Evolutionary conservation across 2,329 filamentous ascomycete genomes (phyloP).

Genomic region (Claviceps purpurea): DNA sequence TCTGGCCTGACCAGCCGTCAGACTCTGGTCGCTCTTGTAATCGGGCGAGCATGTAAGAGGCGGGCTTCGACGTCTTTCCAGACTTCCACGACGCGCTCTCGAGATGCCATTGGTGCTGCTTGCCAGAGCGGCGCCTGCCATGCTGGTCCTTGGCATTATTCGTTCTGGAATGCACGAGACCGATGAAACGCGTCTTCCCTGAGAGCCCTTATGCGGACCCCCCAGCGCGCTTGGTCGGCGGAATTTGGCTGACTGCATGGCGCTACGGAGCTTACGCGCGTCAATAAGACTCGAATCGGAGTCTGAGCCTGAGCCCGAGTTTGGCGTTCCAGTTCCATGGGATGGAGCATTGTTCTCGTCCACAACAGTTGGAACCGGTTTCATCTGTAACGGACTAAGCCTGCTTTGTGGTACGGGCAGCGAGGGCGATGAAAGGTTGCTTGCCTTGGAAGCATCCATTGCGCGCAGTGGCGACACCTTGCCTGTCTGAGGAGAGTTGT

Average conservation of each 20-base stretch:
- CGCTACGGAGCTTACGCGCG: slow-evolving; percentile 39
- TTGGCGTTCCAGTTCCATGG: slow-evolving; percentile 15
- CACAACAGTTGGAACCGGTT: slow-evolving; percentile 21
- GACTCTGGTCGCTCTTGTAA: slow-evolving; percentile 21
- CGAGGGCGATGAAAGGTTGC: slow-evolving; percentile 34
- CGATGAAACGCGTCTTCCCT: slow-evolving; percentile 32
- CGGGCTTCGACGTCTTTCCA: slow-evolving; percentile 37
- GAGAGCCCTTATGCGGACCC: slow-evolving; percentile 19
- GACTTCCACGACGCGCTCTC: slow-evolving; percentile 35
- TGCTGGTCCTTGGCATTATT: slow-evolving; percentile 17
- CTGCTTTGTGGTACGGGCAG: slow-evolving; percentile 13
- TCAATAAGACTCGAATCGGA: slow-evolving; percentile 39
- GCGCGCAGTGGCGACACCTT: slow-evolving; percentile 34
- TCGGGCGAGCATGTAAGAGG: slow-evolving; percentile 40
- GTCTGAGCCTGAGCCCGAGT: slow-evolving; percentile 29
- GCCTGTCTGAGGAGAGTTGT: slow-evolving; percentile 20
- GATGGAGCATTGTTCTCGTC: slow-evolving; percentile 41
- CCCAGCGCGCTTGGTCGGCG: slow-evolving; percentile 27
- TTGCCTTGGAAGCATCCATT: slow-evolving; percentile 35
- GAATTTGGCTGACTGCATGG: slow-evolving; percentile 36
- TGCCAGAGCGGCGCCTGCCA: slow-evolving; percentile 30
- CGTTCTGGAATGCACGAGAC: slow-evolving; percentile 21
- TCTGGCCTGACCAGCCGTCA: slow-evolving; percentile 42
- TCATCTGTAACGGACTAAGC: slow-evolving; percentile 9
- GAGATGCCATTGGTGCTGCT: slow-evolving; percentile 44